Conservation (phyloP, 1,284 basidiomycete species). For the Sutorius eximius region DNA sequence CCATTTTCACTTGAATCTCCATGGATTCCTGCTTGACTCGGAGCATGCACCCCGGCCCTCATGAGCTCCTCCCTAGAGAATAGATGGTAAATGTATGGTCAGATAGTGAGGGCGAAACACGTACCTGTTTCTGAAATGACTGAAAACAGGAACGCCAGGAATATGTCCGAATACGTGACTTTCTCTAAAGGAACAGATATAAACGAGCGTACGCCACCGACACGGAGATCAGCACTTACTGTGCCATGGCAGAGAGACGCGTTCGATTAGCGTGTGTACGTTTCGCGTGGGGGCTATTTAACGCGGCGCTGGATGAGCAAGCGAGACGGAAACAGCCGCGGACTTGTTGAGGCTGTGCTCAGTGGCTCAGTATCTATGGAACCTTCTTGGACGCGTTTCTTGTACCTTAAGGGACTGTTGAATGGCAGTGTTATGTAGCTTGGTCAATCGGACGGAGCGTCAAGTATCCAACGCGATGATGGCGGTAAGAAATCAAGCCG, state of each 20-base stretch:
- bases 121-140: constrained; percentile 21
- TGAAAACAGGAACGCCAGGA: neutral
- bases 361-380: too few species aligned
- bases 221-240: constrained; percentile 6
- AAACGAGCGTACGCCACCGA: neutral
- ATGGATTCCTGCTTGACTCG: constrained; percentile 25
- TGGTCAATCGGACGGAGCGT: neutral
- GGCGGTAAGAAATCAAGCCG: constrained; percentile 15
- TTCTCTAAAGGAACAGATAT: constrained; percentile 5
- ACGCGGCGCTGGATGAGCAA: constrained; percentile 4
- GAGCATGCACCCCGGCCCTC: constrained; percentile 21
- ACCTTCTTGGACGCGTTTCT: too few species aligned
- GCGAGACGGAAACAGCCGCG: constrained; percentile 15
- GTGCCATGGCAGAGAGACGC: constrained; percentile 24
- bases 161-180: constrained; percentile 23
- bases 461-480: neutral
- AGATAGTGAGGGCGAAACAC: neutral
- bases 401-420: neutral
- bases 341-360: neutral
- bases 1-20: constrained; percentile 17
- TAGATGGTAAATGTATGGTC: neutral
- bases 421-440: neutral
- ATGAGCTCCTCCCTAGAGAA: constrained; percentile 10
- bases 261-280: constrained; percentile 4
- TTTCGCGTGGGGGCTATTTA: constrained; percentile 12